Conservation (phyloP, 2,329 filamentous ascomycete species). For the Colletotrichum spinosum region DNA sequence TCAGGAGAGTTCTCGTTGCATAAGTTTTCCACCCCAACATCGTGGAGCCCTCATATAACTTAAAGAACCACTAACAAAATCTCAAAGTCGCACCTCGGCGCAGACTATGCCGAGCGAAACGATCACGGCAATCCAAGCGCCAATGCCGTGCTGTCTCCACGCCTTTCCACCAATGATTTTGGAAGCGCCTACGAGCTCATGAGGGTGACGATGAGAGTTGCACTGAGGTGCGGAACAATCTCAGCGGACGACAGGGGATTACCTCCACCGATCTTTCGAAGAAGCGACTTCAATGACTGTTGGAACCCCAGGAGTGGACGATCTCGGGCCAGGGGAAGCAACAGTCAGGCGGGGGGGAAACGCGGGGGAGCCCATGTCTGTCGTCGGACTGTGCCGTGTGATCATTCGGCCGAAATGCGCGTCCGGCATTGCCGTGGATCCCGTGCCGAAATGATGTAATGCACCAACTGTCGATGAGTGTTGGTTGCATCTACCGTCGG, state of each 20-base stretch:
- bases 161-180: slow-evolving; percentile 31
- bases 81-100: slow-evolving; percentile 25
- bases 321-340: slow-evolving; percentile 25
- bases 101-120: slow-evolving; percentile 30
- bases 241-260: slow-evolving; percentile 6
- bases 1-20: not conserved
- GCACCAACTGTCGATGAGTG: no score
- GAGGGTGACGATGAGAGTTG: not conserved
- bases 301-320: not conserved
- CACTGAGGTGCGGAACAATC: not conserved
- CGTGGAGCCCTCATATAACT: not conserved
- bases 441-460: not conserved
- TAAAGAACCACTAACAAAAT: not conserved
- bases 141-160: slow-evolving; percentile 21
- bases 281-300: no score
- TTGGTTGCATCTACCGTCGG: no score
- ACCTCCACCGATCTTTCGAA: not conserved
- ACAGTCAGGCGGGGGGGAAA: not conserved
- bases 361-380: slow-evolving; percentile 19
- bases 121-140: slow-evolving; percentile 10
- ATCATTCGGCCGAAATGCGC: slow-evolving; percentile 20
- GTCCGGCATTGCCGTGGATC: not conserved
- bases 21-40: not conserved
- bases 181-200: not conserved
- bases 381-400: slow-evolving; percentile 13